Evolutionary conservation across 257 asterid genomes (phyloP), one percentile per base, ranked within the genome.

Genomic region (Thymus quinquecostatus): DNA sequence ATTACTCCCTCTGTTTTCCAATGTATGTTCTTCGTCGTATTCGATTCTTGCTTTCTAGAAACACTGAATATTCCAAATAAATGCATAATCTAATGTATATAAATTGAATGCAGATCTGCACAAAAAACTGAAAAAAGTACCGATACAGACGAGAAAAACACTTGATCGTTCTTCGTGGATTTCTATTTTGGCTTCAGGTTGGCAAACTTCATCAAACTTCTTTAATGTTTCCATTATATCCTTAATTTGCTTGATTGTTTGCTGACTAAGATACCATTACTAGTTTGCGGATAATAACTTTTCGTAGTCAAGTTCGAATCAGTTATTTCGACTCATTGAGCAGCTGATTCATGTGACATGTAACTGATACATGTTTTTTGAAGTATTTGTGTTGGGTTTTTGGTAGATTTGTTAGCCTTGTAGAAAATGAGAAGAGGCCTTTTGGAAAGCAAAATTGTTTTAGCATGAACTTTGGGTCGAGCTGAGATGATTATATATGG

Each of bases 111-210:
- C 81, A 86, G 92, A 40, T 70, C 62, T 84, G 60, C 51, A 30
- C n/a, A 71, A 11, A 28, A 70, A 30, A 69, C 70, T 86, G 10
- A 32, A 5, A 50, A 21, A 60, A 40, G 49, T 41, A 13, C 68
- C 49, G 61, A 43, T 60, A 32, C 14, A 44, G 51, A n/a, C 33
- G 40, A 28, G 63, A 68, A 61, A 78, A 73, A 65, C 34, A 69
- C 49, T 75, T 82, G 80, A 64, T 61, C 68, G 55, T 86, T 71
- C 60, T 82, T 44, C 89, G 92, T 34, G 92, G 92, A 4, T 84
- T 86, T 64, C 63, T 84, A 75, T 84, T 80, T 69, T 59, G 49
- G 36, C 60, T 70, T 59, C 40, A 59, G 68, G 75, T 70, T 69
- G 10, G 68, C 60, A 48, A 13, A 60, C 33, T 21, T 21, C 21